Evolutionary conservation across 345 rosid species (phyloP), one percentile per base, ranked within the genome.

Genomic region (Populus tremula): DNA sequence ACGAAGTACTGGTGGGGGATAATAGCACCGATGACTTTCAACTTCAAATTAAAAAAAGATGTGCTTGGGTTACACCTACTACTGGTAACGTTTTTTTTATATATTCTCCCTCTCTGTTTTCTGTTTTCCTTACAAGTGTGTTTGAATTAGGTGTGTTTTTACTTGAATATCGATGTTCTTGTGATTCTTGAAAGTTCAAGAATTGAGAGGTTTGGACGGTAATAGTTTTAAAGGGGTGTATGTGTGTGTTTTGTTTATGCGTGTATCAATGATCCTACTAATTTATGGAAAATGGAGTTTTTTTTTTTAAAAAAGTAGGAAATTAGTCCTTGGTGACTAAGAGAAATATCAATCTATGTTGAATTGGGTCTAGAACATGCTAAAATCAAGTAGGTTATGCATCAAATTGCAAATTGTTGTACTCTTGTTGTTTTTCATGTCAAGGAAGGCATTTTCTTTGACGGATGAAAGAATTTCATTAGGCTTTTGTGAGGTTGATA

Each of bases 1-100:
- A 4, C 25, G 73, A 36, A 61, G 67, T 16, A 33, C 25, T 41
- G 10, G 53, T 68, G 73, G 73, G 43, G 72, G 73, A 41, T 39
- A 25, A 29, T 68, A 39, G 7, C 18, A 53, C 59, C 27, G 59
- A 39, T 69, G 27, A 50, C 73, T 20, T 54, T 3, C 73, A 76
- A 8, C 59, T 53, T 53, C 23, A 53, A 53, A 53, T 7, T 53
- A 69, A 29, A 54, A 76, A 76, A 76, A 69, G 73, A 56, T 69
- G 79, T 45, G 54, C 67, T 76, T 76, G 79, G 79, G 59, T 76
- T 76, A 69, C 79, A 7, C 35, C 79, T 23, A 69, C 5, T 17
- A 69, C 50, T 27, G 79, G 79, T 76, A 69, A 56, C 56, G 11
- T 69, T 27, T 41, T 61, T 25, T 2, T 43, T 11, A 11, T 10